Conservation (phyloP, 208 protist species). For the Phytomonas sp. region DNA sequence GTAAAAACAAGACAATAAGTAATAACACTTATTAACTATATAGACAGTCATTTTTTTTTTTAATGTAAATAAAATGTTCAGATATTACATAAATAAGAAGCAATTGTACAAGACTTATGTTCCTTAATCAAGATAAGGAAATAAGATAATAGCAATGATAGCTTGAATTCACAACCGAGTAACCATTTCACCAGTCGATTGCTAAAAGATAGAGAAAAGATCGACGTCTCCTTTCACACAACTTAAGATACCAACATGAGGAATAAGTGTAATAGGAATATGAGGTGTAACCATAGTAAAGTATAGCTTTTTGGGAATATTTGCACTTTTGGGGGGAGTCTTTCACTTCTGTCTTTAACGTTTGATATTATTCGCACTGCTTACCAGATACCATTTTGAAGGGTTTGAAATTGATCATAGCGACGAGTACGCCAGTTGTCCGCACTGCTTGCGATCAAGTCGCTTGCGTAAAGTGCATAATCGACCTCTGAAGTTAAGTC, state of each 20-base stretch:
- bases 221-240: not conserved
- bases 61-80: slow-evolving; percentile 6
- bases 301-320: too few species aligned
- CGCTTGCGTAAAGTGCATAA: slow-evolving; percentile 73
- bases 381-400: slow-evolving; percentile 89
- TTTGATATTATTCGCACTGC: not conserved
- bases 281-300: not conserved
- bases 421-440: slow-evolving; percentile 90
- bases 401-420: slow-evolving; percentile 90
- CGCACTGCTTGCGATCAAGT: slow-evolving; percentile 80
- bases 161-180: slow-evolving; percentile 5
- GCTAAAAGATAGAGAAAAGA: not conserved
- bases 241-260: not conserved
- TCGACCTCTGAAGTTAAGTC: slow-evolving; percentile 78
- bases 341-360: not conserved
- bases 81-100: slow-evolving; percentile 1
- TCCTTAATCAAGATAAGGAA: slow-evolving; percentile 7
- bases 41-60: not conserved
- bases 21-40: not conserved
- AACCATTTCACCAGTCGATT: not conserved
- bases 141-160: slow-evolving; percentile 11
- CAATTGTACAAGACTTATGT: slow-evolving; percentile 1
- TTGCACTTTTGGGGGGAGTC: too few species aligned
- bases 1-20: slow-evolving; percentile 8
- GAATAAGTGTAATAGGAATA: not conserved